Percentiles rank a stretch among this genome's conserved stretches.
These are phyloP conservation scores for Dichotomocladium elegans DNA, from an alignment of 371 early-diverging fungal species.

Conservation along the genomic window DNA sequence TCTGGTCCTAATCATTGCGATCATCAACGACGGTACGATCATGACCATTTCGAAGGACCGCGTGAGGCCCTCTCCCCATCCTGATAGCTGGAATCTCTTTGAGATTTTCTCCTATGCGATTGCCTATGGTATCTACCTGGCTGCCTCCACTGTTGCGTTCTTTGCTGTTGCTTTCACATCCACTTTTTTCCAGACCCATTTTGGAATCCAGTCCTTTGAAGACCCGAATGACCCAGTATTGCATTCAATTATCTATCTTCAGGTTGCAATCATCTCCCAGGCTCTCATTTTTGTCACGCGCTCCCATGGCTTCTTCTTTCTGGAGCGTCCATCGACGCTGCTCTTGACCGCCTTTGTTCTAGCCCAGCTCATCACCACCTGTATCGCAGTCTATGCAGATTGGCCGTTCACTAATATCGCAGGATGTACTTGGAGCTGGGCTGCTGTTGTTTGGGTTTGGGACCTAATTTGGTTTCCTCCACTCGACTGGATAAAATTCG, in stretches of 20 bases:
- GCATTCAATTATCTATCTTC: conserved; percentile 53
- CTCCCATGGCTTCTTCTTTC: conserved; percentile 50
- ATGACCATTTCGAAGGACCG: conserved; percentile 63
- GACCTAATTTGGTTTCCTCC: conserved; percentile 76
- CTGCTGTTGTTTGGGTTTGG: conserved; percentile 72
- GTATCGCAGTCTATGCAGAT: conserved; percentile 53
- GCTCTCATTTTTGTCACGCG: conserved; percentile 54
- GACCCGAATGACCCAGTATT: conserved; percentile 34
- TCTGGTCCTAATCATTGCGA: conserved; percentile 61
- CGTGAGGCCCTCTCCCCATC: conserved; percentile 54
- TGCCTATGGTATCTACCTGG: conserved; percentile 55
- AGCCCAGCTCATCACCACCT: conserved; percentile 52
- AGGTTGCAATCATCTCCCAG: conserved; percentile 53
- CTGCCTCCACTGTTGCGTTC: conserved; percentile 56
- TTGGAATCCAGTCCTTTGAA: conserved; percentile 26
- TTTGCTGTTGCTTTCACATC: conserved; percentile 43
- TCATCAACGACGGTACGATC: conserved; percentile 63
- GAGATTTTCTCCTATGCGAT: conserved; percentile 59
- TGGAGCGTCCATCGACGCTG: conserved; percentile 48
- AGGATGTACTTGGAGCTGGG: conserved; percentile 54
- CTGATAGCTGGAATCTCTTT: conserved; percentile 56
- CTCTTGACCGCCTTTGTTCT: conserved; percentile 47
- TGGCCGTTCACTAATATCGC: conserved; percentile 53
- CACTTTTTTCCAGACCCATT: conserved; percentile 42
- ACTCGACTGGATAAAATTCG: conserved; percentile 73